phyloP scores from a whole-genome alignment of 352 stramenopile species.

The Pythium dissotocum region DNA sequence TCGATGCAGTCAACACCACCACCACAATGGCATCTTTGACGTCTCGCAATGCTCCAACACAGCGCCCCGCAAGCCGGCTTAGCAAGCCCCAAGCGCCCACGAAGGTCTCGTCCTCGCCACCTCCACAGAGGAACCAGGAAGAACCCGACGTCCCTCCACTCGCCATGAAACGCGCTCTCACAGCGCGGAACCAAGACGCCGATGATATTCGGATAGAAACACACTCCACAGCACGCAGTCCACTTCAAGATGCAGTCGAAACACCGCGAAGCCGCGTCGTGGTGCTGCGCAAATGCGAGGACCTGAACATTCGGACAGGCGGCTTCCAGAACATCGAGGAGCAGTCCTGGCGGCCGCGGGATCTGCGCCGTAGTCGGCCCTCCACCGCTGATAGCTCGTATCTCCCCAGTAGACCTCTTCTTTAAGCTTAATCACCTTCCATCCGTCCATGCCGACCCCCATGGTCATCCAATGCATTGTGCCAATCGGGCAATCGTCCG shows the following conservation, averaged over 20 bases:
- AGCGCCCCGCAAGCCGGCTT: conserved; percentile 7
- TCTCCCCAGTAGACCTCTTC: background rate
- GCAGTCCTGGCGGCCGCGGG: conserved; percentile 33
- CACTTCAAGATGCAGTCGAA: background rate
- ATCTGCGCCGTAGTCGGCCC: conserved; percentile 23
- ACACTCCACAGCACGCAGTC: background rate
- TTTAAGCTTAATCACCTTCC: background rate
- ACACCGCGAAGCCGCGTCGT: conserved; percentile 23
- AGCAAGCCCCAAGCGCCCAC: conserved; percentile 16
- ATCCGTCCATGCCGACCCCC: no score
- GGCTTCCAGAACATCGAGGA: conserved; percentile 85
- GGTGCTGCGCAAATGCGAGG: conserved; percentile 68
- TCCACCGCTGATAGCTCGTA: conserved; percentile 4
- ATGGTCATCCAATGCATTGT: background rate
- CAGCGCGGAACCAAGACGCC: background rate
- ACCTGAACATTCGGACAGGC: conserved; percentile 63
- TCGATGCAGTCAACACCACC: background rate
- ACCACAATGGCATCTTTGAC: conserved; percentile 4
- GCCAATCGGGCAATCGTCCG: background rate
- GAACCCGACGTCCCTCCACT: background rate
- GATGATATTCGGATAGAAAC: conserved; percentile 9
- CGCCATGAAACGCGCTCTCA: background rate
- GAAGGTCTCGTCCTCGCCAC: background rate
- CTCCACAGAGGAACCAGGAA: conserved; percentile 10
- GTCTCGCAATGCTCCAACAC: background rate